phyloP scores from a whole-genome alignment of 768 basidiomycete genomes.

The Boletus vinaceobasis region DNA sequence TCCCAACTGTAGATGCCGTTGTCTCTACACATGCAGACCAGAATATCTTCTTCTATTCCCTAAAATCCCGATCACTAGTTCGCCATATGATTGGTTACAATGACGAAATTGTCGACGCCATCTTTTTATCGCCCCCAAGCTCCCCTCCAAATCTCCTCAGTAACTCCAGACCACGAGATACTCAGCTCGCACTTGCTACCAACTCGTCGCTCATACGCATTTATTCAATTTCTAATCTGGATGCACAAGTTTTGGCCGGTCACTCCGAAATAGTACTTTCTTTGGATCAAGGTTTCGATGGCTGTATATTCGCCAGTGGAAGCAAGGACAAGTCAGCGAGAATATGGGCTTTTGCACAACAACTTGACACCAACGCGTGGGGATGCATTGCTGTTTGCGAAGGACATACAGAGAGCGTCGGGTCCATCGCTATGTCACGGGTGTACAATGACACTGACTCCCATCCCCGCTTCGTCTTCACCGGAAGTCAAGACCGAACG shows the following conservation, averaged over 20 bases:
- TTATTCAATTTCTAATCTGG: conserved; percentile 71
- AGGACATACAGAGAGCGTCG: conserved; percentile 92
- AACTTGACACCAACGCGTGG: conserved; percentile 29
- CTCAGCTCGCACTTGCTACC: conserved; percentile 90
- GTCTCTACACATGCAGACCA: conserved; percentile 93
- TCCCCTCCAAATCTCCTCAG: conserved; percentile 19
- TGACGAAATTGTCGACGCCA: conserved; percentile 92
- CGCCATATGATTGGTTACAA: conserved; percentile 95
- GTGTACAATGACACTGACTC: conserved; percentile 18
- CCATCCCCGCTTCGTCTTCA: conserved; percentile 72
- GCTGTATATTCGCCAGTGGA: conserved; percentile 79
- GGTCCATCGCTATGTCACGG: conserved; percentile 82
- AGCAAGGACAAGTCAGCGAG: conserved; percentile 90
- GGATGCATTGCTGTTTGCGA: conserved; percentile 83
- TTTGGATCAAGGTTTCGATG: conserved; percentile 65
- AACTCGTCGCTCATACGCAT: conserved; percentile 94
- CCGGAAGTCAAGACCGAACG: conserved; percentile 94
- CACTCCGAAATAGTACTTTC: conserved; percentile 91
- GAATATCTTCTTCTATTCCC: conserved; percentile 90
- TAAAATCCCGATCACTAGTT: conserved; percentile 56
- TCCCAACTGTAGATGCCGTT: conserved; percentile 59
- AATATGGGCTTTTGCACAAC: conserved; percentile 59
- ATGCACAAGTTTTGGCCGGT: conserved; percentile 82
- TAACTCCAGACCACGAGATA: conserved; percentile 41
- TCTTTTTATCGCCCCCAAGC: conserved; percentile 60